phyloP scores from a whole-genome alignment of 257 asterid genomes.

The Solanum habrochaites region DNA sequence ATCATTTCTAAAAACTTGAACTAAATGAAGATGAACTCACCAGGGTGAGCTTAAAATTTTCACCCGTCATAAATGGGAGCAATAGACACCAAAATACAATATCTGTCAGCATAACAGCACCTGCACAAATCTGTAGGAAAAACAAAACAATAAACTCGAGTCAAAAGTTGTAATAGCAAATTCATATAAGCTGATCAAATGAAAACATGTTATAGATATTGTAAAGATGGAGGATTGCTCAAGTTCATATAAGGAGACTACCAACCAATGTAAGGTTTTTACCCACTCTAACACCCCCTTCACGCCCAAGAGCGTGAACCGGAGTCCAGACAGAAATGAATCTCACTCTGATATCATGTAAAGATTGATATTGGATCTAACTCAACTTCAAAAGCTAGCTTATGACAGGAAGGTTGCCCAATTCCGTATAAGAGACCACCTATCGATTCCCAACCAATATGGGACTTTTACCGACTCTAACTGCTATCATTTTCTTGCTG shows the following conservation, averaged over 20 bases:
- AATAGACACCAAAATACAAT: slow-evolving; percentile 78
- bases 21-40: slow-evolving; percentile 17
- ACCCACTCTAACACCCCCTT: not conserved
- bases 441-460: not conserved
- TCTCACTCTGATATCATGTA: too few relatives aligned
- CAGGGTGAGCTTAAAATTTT: slow-evolving; percentile 58
- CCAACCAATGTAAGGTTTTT: not conserved
- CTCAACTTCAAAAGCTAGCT: not conserved
- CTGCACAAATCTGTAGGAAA: slow-evolving; percentile 51
- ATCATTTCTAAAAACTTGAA: not conserved
- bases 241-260: not conserved
- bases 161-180: not conserved
- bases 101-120: slow-evolving; percentile 82
- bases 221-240: not conserved
- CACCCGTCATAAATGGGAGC: slow-evolving; percentile 75
- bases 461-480: not conserved
- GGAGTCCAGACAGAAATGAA: not conserved
- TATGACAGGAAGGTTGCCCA: not conserved
- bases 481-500: not conserved
- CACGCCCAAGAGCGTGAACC: not conserved
- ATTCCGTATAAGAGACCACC: not conserved
- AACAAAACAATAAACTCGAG: not conserved
- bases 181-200: not conserved
- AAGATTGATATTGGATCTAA: not conserved
- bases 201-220: not conserved